Evolutionary conservation across 352 stramenopile species (phyloP).

Genomic region (Phytopythium sindhum): DNA sequence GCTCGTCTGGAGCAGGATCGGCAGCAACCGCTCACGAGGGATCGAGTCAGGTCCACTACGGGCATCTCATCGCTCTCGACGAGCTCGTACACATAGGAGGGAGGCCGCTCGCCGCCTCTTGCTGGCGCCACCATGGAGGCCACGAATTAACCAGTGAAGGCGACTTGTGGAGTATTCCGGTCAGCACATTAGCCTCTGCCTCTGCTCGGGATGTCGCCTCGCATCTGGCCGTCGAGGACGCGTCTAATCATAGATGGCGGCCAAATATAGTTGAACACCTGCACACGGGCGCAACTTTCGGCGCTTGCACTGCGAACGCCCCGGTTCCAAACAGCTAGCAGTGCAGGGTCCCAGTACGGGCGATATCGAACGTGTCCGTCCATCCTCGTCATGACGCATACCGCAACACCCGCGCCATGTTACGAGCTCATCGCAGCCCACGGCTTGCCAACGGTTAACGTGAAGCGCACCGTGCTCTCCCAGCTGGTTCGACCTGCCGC

Average conservation of each 20-base stretch:
- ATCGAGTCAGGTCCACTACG: constrained; percentile 7
- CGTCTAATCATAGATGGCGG: background rate
- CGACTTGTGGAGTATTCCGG: background rate
- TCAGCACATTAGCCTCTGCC: background rate
- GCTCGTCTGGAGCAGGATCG: background rate
- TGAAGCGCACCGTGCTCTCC: background rate
- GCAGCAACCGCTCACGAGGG: constrained; percentile 8
- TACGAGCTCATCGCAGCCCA: constrained; percentile 7
- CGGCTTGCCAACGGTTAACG: constrained; percentile 3
- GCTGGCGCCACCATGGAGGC: background rate
- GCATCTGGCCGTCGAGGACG: background rate
- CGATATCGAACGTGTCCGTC: background rate
- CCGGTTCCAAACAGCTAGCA: background rate
- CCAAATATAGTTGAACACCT: background rate
- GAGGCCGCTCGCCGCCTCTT: background rate
- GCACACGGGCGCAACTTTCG: background rate
- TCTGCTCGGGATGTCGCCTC: background rate
- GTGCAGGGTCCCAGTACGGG: background rate
- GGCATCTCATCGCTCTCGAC: constrained; percentile 10
- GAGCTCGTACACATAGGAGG: constrained; percentile 10
- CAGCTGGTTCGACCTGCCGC: background rate
- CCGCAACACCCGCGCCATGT: background rate
- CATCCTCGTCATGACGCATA: background rate
- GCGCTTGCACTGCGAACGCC: background rate
- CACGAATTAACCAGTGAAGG: background rate